Evolutionary conservation across 805 yeast genomes (phyloP).

Genomic region (Metschnikowia arizonensis): DNA sequence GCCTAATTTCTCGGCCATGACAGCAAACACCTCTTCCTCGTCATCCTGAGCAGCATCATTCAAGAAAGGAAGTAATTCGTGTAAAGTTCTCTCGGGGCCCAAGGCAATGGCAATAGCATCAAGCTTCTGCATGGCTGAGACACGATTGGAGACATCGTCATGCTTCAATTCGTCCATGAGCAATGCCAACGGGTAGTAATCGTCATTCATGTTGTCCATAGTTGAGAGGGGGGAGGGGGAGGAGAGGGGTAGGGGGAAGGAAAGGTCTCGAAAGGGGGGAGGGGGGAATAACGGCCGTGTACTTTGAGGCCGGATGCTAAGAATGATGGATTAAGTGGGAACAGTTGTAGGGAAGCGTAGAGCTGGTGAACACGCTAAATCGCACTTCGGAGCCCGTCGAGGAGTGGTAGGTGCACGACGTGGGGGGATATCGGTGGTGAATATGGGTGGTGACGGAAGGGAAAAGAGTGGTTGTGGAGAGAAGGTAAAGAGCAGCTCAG

Average conservation of each 20-base stretch:
- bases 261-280: neutral
- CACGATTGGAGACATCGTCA: conserved; percentile 91
- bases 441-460: too few relatives aligned
- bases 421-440: too few relatives aligned
- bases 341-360: neutral
- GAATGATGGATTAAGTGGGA: neutral
- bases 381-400: conserved; percentile 11
- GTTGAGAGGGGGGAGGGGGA: neutral
- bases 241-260: too few relatives aligned
- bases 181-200: conserved; percentile 88
- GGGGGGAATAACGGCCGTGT: neutral
- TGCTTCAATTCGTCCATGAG: conserved; percentile 96
- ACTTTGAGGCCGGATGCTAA: conserved; percentile 1
- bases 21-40: conserved; percentile 96
- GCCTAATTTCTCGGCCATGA: conserved; percentile 86
- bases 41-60: conserved; percentile 91
- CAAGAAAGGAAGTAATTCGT: conserved; percentile 85
- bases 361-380: conserved; percentile 3
- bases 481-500: too few relatives aligned
- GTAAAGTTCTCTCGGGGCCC: conserved; percentile 89
- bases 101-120: conserved; percentile 93
- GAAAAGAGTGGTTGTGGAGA: too few relatives aligned
- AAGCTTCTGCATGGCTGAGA: conserved; percentile 89
- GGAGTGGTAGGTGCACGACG: conserved; percentile 14
- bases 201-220: conserved; percentile 40